Base-by-base conservation (phyloP, 306 rosid species). In the Rosa multiflora region DNA sequence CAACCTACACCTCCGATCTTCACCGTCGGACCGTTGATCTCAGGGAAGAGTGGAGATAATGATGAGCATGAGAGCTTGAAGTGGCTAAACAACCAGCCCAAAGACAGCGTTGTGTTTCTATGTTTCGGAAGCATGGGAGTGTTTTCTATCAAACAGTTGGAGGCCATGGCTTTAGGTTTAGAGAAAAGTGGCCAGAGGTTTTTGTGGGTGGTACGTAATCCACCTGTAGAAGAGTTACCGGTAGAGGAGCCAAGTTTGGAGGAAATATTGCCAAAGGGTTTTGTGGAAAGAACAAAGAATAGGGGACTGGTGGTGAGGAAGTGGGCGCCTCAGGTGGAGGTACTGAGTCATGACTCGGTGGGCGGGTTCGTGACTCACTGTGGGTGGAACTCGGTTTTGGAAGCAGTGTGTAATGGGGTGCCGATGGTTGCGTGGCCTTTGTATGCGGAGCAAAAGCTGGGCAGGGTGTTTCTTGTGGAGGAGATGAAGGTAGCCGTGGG, bases 61-160 rank as follows among this genome's bases (percentile, higher is more conserved):
- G 61, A 52, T 29, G 58, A 12, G 12, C 67, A 53, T 8, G 68
- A 80, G 8, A 74, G 83, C 43, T 55, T 80, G 74, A 67, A 56
- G 11, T 74, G 79, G 79, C 75, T 80, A 10, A 23, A 66, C 21
- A 17, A 51, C 5, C 83, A 80, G 61, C 83, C 79, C 29, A 75
- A 43, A 1, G 15, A 55, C 13, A 74, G 83, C 70, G 83, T 80
- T 8, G 70, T 80, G 79, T 80, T 80, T 53, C 29, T 80, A 21
- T 64, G 83, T 46, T 80, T 80, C 29, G 83, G 83, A 66, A 80
- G 83, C 67, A 23, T 80, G 74, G 83, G 83, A 7, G 46, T 74
- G 21, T 73, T 74, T n/a, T 39, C 76, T 11, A 42, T 11, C 6
- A 53, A 67, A 56, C 83, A 80, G 75, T 37, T 80, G 75, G 70